Percentiles rank a stretch among this genome's conserved stretches.
Evolutionary conservation across 2,329 filamentous ascomycete genomes (phyloP).

Genomic region (Exophiala calicioides): DNA sequence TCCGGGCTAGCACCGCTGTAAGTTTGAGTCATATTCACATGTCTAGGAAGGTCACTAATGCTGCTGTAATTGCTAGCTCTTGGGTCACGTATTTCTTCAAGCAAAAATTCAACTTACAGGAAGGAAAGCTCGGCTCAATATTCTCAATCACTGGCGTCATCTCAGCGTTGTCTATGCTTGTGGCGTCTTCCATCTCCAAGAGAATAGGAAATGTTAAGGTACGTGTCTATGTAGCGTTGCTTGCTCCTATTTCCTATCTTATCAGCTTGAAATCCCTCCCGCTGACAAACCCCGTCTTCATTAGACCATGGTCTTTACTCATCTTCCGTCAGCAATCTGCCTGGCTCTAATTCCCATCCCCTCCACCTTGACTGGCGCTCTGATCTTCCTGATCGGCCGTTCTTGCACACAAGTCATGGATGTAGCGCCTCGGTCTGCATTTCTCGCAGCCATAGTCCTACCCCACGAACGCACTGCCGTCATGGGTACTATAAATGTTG

Average conservation of each 20-base stretch:
- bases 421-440: conserved; percentile 64
- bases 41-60: background rate
- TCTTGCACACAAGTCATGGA: conserved; percentile 68
- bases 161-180: conserved; percentile 45
- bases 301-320: conserved; percentile 66
- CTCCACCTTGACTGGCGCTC: conserved; percentile 51
- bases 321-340: conserved; percentile 62
- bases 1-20: conserved; percentile 64
- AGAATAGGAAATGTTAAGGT: conserved; percentile 56
- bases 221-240: background rate
- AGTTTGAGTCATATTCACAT: conserved; percentile 1
- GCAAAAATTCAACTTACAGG: conserved; percentile 55
- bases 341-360: conserved; percentile 62
- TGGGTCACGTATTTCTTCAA: conserved; percentile 61
- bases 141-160: conserved; percentile 53
- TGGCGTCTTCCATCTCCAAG: conserved; percentile 48
- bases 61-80: conserved; percentile 55
- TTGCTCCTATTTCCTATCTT: no score
- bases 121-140: conserved; percentile 56
- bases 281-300: no score
- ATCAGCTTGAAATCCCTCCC: no score
- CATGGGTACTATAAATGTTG: conserved; percentile 65
- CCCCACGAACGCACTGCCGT: conserved; percentile 67
- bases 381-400: conserved; percentile 59
- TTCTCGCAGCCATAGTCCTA: conserved; percentile 66